Evolutionary conservation across 495 filamentous ascomycete genomes (phyloP).

Genomic region (Trichoderma asperelloides): DNA sequence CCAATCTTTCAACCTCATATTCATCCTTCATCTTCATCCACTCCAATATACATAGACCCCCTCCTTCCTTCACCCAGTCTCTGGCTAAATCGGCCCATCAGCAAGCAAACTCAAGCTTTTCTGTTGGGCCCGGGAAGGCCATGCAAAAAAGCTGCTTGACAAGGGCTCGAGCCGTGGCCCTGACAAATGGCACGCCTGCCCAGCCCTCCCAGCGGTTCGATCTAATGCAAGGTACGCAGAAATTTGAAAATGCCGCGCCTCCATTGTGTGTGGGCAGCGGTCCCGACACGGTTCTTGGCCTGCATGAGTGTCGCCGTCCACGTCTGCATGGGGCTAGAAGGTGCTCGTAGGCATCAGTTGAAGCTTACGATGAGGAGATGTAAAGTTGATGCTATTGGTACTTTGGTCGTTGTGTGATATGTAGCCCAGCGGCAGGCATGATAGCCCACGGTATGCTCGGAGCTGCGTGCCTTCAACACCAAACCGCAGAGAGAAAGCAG

Average conservation of each 20-base stretch:
- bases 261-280: neutral
- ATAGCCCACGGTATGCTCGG: neutral
- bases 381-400: neutral
- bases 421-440: neutral
- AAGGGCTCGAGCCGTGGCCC: neutral
- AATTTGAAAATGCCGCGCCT: neutral
- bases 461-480: neutral
- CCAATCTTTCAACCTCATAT: neutral
- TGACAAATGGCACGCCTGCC: neutral
- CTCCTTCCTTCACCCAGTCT: too few relatives aligned
- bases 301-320: too few relatives aligned
- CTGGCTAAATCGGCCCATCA: neutral
- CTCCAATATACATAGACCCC: too few relatives aligned
- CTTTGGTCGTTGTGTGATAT: neutral
- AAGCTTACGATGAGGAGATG: neutral
- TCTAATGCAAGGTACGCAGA: constrained; percentile 6
- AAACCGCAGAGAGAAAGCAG: neutral
- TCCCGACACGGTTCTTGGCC: too few relatives aligned
- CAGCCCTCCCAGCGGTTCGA: neutral
- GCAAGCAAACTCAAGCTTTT: neutral
- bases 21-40: too few relatives aligned
- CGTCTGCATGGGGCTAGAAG: too few relatives aligned
- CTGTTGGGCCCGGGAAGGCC: neutral
- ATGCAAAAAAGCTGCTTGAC: neutral
- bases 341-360: too few relatives aligned